phyloP scores from a whole-genome alignment of 1,139 yeast genomes.

The Geotrichum citri-aurantii region DNA sequence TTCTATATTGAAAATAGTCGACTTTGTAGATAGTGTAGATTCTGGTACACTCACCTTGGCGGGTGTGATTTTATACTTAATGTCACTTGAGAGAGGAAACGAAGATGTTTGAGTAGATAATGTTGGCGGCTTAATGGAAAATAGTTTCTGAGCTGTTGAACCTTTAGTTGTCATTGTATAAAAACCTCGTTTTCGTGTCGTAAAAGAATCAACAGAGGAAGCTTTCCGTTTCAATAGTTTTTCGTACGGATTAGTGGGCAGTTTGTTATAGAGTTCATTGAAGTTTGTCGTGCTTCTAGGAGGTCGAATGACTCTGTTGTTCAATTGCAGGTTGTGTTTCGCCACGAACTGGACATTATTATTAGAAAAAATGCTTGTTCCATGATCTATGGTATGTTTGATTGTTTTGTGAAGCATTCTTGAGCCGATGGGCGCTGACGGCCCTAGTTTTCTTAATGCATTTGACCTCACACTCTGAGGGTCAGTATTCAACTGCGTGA shows the following conservation, averaged over 20 bases:
- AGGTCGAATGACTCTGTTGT: slow-evolving; percentile 4
- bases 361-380: slow-evolving; percentile 10
- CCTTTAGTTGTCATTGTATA: background rate
- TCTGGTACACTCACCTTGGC: background rate
- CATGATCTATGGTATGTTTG: slow-evolving; percentile 14
- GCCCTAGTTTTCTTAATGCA: slow-evolving; percentile 2
- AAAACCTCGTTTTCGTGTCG: background rate
- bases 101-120: background rate
- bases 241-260: background rate
- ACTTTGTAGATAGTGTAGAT: background rate
- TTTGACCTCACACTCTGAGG: slow-evolving; percentile 9
- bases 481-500: slow-evolving; percentile 11
- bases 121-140: background rate
- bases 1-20: background rate
- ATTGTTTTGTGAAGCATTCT: slow-evolving; percentile 9
- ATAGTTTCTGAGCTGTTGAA: slow-evolving; percentile 3
- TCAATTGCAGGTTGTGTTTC: background rate
- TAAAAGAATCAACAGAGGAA: background rate
- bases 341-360: slow-evolving; percentile 6
- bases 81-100: background rate
- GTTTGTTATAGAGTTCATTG: background rate
- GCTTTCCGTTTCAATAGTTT: background rate
- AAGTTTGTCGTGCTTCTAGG: background rate
- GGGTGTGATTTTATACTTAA: background rate
- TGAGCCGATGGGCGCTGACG: slow-evolving; percentile 12